These are phyloP conservation scores for Stramenopiles sp. DNA, from an alignment of 352 stramenopile species.

Conservation along the genomic window DNA sequence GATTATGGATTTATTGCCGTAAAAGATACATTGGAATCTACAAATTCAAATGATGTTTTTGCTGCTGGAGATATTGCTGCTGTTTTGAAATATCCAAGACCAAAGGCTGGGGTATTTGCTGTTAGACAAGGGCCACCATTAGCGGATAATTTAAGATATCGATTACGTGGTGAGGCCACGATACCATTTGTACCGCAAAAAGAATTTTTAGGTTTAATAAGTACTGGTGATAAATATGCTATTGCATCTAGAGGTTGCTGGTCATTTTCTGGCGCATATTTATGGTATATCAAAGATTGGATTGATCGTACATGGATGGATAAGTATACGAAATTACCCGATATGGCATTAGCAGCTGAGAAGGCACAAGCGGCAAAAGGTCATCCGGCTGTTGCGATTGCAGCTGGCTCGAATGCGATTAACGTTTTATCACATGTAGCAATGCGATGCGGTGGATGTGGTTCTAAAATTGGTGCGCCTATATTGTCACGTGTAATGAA, in stretches of 20 bases:
- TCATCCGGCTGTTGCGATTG: neutral
- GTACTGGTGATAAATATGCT: conserved; percentile 33
- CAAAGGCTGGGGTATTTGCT: conserved; percentile 42
- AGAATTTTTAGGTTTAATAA: conserved; percentile 34
- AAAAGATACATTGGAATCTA: conserved; percentile 17
- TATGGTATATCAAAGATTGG: conserved; percentile 37
- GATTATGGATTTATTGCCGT: conserved; percentile 16
- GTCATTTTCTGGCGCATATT: conserved; percentile 25
- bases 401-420: conserved; percentile 2
- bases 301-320: conserved; percentile 39
- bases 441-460: conserved; percentile 36
- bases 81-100: conserved; percentile 27
- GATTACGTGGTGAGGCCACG: conserved; percentile 10
- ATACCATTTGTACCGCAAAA: conserved; percentile 15
- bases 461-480: conserved; percentile 26
- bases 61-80: conserved; percentile 31
- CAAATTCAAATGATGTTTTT: conserved; percentile 25
- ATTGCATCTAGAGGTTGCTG: conserved; percentile 24
- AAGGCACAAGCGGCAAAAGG: neutral
- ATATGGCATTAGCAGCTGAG: conserved; percentile 18
- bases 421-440: conserved; percentile 12
- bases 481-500: conserved; percentile 19
- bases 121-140: conserved; percentile 31
- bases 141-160: conserved; percentile 25
- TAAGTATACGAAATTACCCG: conserved; percentile 25